Conservation (phyloP, 2,329 filamentous ascomycete genomes). For the Capronia coronata region DNA sequence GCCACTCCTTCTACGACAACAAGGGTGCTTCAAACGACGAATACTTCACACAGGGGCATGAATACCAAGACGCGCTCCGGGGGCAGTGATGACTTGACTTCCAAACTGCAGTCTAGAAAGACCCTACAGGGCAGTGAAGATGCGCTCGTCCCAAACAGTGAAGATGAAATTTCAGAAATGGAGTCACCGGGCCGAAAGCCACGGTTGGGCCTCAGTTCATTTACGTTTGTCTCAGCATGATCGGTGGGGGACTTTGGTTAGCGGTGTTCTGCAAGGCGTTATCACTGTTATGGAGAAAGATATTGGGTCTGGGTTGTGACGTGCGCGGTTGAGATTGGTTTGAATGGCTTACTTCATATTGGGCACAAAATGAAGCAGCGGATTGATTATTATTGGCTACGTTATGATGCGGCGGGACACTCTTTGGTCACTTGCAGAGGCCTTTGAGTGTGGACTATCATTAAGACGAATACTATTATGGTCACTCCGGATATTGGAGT, state of each 20-base stretch:
- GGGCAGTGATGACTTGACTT: neutral
- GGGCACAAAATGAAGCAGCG: conserved; percentile 9
- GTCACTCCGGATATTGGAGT: neutral
- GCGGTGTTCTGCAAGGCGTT: conserved; percentile 14
- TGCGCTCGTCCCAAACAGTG: conserved; percentile 46
- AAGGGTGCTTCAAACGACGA: neutral
- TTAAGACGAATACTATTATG: neutral
- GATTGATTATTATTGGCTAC: conserved; percentile 14
- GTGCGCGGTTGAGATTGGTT: conserved; percentile 17
- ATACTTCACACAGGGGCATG: neutral
- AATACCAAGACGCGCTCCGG: neutral
- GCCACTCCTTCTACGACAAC: neutral
- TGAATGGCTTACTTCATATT: conserved; percentile 2
- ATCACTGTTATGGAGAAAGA: neutral
- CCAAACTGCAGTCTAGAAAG: too few relatives aligned
- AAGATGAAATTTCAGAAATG: conserved; percentile 33
- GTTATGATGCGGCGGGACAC: neutral
- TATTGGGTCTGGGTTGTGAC: conserved; percentile 1
- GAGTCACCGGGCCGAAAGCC: conserved; percentile 16
- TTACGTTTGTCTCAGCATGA: conserved; percentile 32
- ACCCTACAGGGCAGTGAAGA: conserved; percentile 47
- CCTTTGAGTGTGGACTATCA: neutral
- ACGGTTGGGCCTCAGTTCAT: conserved; percentile 34
- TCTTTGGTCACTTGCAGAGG: neutral
- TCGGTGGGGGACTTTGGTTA: conserved; percentile 10